Evolutionary conservation across 1,139 yeast species (phyloP).

Genomic region (Hanseniaspora sp.): DNA sequence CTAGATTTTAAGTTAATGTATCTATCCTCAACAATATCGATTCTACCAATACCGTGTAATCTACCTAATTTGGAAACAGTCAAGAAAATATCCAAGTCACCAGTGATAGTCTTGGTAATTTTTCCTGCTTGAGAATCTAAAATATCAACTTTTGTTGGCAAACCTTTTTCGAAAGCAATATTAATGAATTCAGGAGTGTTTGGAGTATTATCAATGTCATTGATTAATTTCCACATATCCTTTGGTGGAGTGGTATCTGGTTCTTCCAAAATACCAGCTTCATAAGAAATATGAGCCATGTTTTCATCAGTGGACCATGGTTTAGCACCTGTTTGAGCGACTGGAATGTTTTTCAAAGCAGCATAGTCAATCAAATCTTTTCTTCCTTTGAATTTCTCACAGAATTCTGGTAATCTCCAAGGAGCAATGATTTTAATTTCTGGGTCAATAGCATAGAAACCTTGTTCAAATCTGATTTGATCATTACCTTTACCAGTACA

Average conservation of each 20-base stretch:
- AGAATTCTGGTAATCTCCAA: conserved; percentile 95
- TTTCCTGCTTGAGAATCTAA: conserved; percentile 31
- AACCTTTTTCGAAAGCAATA: conserved; percentile 72
- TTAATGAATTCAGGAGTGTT: conserved; percentile 80
- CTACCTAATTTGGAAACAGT: conserved; percentile 93
- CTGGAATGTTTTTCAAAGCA: conserved; percentile 81
- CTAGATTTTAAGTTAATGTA: conserved; percentile 97
- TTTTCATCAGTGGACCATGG: conserved; percentile 99
- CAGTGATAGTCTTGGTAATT: conserved; percentile 41
- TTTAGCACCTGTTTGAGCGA: conserved; percentile 92
- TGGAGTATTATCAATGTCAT: conserved; percentile 93
- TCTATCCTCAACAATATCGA: conserved; percentile 97
- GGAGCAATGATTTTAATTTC: conserved; percentile 96
- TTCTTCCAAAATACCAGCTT: conserved; percentile 97
- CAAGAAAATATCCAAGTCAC: conserved; percentile 82
- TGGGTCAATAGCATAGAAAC: conserved; percentile 94
- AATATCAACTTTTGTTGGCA: conserved; percentile 70
- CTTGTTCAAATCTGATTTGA: conserved; percentile 94
- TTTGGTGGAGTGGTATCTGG: conserved; percentile 98
- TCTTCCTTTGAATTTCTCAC: conserved; percentile 95
- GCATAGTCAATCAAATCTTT: conserved; percentile 90
- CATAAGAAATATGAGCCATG: conserved; percentile 95
- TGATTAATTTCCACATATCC: conserved; percentile 98
- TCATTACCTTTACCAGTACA: conserved; percentile 99
- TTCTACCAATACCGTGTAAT: conserved; percentile 98